These are phyloP conservation scores for Halophytophthora polymorphica DNA, from an alignment of 352 stramenopile genomes.

Conservation along the genomic window DNA sequence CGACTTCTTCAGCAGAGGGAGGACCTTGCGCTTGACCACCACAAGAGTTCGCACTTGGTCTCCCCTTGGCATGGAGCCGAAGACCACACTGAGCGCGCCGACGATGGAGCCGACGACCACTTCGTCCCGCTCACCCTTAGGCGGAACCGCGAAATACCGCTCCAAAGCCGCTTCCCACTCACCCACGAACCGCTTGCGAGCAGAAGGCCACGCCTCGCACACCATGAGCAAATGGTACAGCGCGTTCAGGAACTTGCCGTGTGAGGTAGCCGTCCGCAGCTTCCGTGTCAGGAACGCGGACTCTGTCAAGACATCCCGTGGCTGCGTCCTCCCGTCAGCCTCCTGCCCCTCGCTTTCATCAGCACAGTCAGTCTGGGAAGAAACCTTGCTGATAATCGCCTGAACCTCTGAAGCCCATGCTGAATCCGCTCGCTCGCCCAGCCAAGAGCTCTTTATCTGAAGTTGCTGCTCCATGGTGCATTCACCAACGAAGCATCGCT, in stretches of 20 bases:
- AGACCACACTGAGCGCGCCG: constrained; percentile 28
- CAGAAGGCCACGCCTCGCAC: constrained; percentile 18
- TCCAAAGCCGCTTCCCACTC: constrained; percentile 50
- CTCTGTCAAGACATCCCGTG: constrained; percentile 10
- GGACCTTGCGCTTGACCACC: constrained; percentile 46
- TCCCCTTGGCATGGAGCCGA: constrained; percentile 30
- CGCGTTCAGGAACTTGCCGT: constrained; percentile 59
- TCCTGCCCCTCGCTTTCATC: constrained; percentile 1
- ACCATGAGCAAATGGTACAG: constrained; percentile 54
- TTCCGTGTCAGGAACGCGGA: constrained; percentile 25
- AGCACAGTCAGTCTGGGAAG: constrained; percentile 2
- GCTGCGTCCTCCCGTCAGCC: not conserved
- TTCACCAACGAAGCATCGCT: constrained; percentile 26
- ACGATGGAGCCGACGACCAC: constrained; percentile 49
- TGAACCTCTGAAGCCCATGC: constrained; percentile 23
- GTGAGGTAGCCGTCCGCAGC: constrained; percentile 42
- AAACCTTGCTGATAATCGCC: constrained; percentile 4
- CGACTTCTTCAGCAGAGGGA: constrained; percentile 43
- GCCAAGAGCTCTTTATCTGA: constrained; percentile 4
- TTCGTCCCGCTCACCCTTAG: constrained; percentile 52
- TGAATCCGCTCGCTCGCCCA: constrained; percentile 13
- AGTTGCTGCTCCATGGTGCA: constrained; percentile 21
- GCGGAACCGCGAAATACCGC: constrained; percentile 34
- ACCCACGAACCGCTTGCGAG: constrained; percentile 21
- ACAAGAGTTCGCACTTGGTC: constrained; percentile 46